These are phyloP conservation scores for Yarrowia deformans DNA, from an alignment of 805 yeast species.

Conservation along the genomic window DNA sequence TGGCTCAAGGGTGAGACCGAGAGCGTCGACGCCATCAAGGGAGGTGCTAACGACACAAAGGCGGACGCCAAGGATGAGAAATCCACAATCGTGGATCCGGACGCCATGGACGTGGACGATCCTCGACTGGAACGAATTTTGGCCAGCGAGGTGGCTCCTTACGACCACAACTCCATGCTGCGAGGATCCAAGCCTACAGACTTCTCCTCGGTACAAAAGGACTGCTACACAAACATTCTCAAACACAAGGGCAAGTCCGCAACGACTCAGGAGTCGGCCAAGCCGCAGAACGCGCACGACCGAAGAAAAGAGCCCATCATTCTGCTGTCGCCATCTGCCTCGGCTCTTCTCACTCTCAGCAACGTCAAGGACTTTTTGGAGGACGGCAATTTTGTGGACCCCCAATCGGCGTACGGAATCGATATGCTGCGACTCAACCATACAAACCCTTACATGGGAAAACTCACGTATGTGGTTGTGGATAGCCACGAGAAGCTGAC, in stretches of 20 bases:
- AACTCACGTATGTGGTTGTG: constrained; percentile 76
- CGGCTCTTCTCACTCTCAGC: constrained; percentile 68
- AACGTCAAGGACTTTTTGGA: constrained; percentile 76
- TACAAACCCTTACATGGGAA: constrained; percentile 62
- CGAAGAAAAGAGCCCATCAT: constrained; percentile 66
- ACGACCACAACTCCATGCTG: constrained; percentile 55
- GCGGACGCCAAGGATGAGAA: background rate
- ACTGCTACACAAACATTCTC: constrained; percentile 49
- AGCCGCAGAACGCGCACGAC: constrained; percentile 4
- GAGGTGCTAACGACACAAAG: constrained; percentile 38
- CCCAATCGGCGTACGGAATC: constrained; percentile 29
- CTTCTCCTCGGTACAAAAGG: constrained; percentile 50
- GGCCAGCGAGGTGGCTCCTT: constrained; percentile 54
- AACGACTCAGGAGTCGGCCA: constrained; percentile 1
- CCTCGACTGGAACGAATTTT: constrained; percentile 59
- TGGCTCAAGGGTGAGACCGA: constrained; percentile 73
- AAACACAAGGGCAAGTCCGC: constrained; percentile 43
- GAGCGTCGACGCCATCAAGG: constrained; percentile 40
- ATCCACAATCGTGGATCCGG: constrained; percentile 6
- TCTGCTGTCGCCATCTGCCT: constrained; percentile 78
- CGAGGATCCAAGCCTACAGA: constrained; percentile 51
- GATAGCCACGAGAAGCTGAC: constrained; percentile 86
- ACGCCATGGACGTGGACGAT: constrained; percentile 50
- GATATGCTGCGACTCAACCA: constrained; percentile 36
- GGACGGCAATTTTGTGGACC: constrained; percentile 69